Percentiles rank a stretch among this genome's conserved stretches.
Conservation (phyloP, 2,329 filamentous ascomycete species). For the Colletotrichum sp. region DNA sequence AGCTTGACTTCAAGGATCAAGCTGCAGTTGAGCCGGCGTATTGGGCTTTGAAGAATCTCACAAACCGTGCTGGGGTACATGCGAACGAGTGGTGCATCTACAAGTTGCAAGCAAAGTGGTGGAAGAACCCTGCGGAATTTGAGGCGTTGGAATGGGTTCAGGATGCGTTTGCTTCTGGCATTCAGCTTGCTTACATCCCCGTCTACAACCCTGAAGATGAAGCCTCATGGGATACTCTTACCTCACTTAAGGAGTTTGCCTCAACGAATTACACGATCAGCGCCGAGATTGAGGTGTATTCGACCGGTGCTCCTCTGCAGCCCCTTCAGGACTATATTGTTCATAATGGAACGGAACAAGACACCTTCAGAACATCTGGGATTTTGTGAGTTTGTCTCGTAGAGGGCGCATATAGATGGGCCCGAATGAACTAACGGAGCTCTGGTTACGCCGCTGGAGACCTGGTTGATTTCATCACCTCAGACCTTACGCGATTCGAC, state of each 20-base stretch:
- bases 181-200: neutral
- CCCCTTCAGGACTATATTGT: neutral
- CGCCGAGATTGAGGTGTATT: neutral
- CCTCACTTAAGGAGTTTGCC: neutral
- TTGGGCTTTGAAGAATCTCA: neutral
- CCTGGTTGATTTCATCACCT: neutral
- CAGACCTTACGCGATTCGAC: neutral
- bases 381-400: neutral
- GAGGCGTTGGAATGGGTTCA: neutral
- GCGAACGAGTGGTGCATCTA: conserved; percentile 2
- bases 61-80: neutral
- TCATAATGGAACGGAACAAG: neutral
- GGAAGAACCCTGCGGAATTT: neutral
- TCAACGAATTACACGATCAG: neutral
- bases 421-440: neutral
- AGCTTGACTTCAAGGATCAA: neutral
- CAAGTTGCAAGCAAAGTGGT: neutral
- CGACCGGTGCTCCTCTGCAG: neutral
- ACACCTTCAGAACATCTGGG: neutral
- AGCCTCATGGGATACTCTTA: neutral
- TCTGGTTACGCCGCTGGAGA: neutral
- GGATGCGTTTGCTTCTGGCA: neutral
- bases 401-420: neutral
- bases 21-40: neutral
- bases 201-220: neutral